Base-by-base conservation (phyloP, 2,329 filamentous ascomycete species). In the Fusarium sp. region DNA sequence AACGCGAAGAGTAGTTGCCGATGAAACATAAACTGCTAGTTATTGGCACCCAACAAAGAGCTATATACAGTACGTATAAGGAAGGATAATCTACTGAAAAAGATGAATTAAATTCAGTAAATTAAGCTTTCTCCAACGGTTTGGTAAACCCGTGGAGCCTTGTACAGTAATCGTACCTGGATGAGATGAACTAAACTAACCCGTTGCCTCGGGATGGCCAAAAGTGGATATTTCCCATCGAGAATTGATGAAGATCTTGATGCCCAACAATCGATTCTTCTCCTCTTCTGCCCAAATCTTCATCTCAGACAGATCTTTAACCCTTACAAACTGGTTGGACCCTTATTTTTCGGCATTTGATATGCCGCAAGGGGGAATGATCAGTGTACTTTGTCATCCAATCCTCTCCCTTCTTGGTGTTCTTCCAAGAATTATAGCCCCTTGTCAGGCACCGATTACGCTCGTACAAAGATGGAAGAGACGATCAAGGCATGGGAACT, bases 111-210 rank as follows among this genome's bases (percentile, higher is more conserved):
- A 37, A 37, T 37, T 10, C 10, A 37, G 34, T 37, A 37, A 37
- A 12, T 37, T 37, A 37, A 70, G 54, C 67, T 65, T 70, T 71
- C 63, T 27, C 54, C 67, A 63, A 71, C 41, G 40, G 54, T 47
- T 45, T 64, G 61, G 54, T 48, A 37, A 47, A 34, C 24, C 20
- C 27, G 12, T 25, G 32, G 29, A 24, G 25, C 32, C 27, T 20
- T 49, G 52, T 42, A 24, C 48, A 52, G 32, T 52, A 32, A n/a
- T 20, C 20, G 22, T 37, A 37, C 18, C 34, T 37, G 34, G 34
- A 37, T n/a, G 18, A 37, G 18, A n/a, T 37, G 34, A 37, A 37
- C 34, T 68, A 37, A 37, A 37, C 18, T 68, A n/a, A n/a, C 29
- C 66, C 57, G 37, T 30, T 57, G 27, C 41, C 30, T 68, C 58